Base-by-base conservation (phyloP, 2,329 filamentous ascomycete species). In the Alternaria alternata region DNA sequence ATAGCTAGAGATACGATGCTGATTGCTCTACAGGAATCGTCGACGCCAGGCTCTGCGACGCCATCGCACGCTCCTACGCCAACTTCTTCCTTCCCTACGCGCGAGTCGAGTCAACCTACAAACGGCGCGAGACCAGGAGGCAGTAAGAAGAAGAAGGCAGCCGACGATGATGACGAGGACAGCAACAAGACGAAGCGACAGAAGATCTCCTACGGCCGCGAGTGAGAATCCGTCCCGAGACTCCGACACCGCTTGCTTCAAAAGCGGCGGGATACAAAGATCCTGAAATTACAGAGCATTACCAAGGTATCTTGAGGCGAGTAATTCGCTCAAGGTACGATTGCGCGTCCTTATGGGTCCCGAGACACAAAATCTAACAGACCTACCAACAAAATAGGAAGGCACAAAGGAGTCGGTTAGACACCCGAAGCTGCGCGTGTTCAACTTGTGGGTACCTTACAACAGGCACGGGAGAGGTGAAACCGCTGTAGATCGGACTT, bases 141-240 rank as follows among this genome's bases (percentile, higher is more conserved):
- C 43, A 81, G 80, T 56, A 82, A 81, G 71, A 84, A 84, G 75
- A 82, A 83, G 73, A 72, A 78, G 48, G 72, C 75, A 24, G 70
- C 66, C 8, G 77, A 80, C 11, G 80, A 81, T 53, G 82, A 83
- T 30, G 81, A 83, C 6, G 82, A 84, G 32, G 77, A 80, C 1
- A 80, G 83, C 42, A 72, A 71, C 28, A 83, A 83, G 68, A 72
- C 77, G 3, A 84, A 84, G 75, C 74, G 82, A 57, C 77, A 80
- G 28, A 84, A 84, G 74, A 83, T 84, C 51, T 81, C 79, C n/a
- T 84, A 84, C 65, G 80, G 79, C 20, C 70, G 81, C 54, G 82
- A 84, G 51, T 82, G 75, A 79, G 57, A 44, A 39, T 48, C 18
- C 22, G 32, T 36, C 34, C 34, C 30, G 24, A 48, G 28, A 36